Evolutionary conservation across 768 basidiomycete genomes (phyloP).

Genomic region (Xerocomellus dryophilus): DNA sequence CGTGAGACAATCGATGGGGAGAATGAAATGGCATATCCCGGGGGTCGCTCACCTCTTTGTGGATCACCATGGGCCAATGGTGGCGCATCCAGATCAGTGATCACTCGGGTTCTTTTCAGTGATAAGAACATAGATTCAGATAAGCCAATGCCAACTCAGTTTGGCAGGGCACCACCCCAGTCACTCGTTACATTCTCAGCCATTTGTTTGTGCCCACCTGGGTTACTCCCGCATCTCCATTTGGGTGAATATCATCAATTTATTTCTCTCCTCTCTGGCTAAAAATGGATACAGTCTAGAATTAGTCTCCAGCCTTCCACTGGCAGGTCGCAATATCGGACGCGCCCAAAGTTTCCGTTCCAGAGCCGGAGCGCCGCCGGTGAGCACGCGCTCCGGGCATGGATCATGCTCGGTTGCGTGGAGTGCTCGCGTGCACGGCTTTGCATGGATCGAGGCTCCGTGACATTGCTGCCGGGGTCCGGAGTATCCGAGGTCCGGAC

Average conservation of each 20-base stretch:
- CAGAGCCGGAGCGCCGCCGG: background rate
- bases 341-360: background rate
- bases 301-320: background rate
- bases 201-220: background rate
- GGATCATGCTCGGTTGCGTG: background rate
- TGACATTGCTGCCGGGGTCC: background rate
- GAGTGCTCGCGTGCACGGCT: background rate
- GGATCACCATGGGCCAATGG: background rate
- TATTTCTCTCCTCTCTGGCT: background rate
- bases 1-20: constrained; percentile 4
- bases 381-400: background rate
- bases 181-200: background rate
- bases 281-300: background rate
- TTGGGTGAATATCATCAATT: background rate
- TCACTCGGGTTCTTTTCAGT: background rate
- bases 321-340: background rate
- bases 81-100: background rate
- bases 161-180: background rate
- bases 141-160: background rate
- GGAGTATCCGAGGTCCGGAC: constrained; percentile 8
- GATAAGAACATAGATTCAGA: background rate
- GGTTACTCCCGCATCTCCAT: background rate
- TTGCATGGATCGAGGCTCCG: too few species aligned
- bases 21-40: background rate
- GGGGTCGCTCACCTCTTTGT: background rate